A percentile compares a stretch with the other conserved stretches of the same genome.
These are phyloP conservation scores for Tylopilus balloui DNA, from an alignment of 768 basidiomycete genomes.

Conservation along the genomic window DNA sequence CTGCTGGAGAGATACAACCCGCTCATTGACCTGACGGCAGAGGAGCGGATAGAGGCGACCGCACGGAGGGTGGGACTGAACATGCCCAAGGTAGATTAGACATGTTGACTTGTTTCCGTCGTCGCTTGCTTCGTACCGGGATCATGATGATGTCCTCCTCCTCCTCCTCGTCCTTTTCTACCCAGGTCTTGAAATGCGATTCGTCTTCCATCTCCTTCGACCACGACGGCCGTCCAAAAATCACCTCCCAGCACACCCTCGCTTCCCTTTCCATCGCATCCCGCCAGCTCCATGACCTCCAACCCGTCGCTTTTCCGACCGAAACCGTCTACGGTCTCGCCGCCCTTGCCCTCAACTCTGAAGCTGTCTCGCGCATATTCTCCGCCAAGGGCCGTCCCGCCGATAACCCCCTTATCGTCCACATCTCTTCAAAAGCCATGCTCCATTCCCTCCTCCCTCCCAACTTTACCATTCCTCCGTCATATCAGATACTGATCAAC, in stretches of 20 bases:
- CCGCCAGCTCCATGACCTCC: conserved; percentile 41
- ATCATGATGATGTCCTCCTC: not conserved
- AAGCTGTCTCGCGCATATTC: conserved; percentile 74
- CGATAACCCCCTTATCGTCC: conserved; percentile 97
- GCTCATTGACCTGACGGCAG: conserved; percentile 66
- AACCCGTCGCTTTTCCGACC: conserved; percentile 86
- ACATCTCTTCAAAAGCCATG: conserved; percentile 86
- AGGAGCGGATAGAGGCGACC: conserved; percentile 80
- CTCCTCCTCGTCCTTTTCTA: conserved; percentile 12
- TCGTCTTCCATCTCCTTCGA: conserved; percentile 56
- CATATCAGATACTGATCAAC: conserved; percentile 72
- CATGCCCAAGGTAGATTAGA: conserved; percentile 49
- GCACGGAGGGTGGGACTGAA: conserved; percentile 84
- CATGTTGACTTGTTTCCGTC: conserved; percentile 8
- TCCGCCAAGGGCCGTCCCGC: conserved; percentile 85
- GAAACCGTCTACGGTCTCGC: conserved; percentile 99
- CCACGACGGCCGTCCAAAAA: conserved; percentile 43
- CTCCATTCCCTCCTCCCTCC: conserved; percentile 68
- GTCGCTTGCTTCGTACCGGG: not conserved
- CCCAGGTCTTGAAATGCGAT: conserved; percentile 57
- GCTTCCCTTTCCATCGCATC: conserved; percentile 54
- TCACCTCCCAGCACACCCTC: conserved; percentile 49
- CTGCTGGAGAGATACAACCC: conserved; percentile 89
- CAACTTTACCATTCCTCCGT: conserved; percentile 51
- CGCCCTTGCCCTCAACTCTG: conserved; percentile 65